Percentiles rank a stretch among this genome's conserved stretches.
Conservation (phyloP, 2,329 filamentous ascomycete genomes). For the Coniella lustricola region DNA sequence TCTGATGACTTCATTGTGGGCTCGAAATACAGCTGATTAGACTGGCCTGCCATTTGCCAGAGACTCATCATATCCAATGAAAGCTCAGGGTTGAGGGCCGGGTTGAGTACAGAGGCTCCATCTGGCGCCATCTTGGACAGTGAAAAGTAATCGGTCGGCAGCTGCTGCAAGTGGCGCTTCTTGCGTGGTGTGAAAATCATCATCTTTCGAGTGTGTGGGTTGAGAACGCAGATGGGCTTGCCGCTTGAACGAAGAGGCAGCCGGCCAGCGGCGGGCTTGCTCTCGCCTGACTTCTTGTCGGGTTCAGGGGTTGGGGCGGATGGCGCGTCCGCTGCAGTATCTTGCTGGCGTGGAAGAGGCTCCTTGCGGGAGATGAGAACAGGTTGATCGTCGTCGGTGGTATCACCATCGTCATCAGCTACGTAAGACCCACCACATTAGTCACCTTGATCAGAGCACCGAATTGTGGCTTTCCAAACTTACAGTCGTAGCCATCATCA, state of each 20-base stretch:
- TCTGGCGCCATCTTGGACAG: conserved; percentile 21
- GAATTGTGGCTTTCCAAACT: conserved; percentile 32
- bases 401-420: conserved; percentile 58
- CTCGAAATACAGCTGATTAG: conserved; percentile 65
- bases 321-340: conserved; percentile 6
- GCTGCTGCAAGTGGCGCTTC: conserved; percentile 27
- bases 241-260: conserved; percentile 38
- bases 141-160: conserved; percentile 42
- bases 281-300: background rate
- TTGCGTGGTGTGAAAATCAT: conserved; percentile 55
- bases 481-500: conserved; percentile 51
- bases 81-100: background rate
- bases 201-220: conserved; percentile 52
- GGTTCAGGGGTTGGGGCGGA: conserved; percentile 41
- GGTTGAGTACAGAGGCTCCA: background rate
- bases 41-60: conserved; percentile 60
- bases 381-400: conserved; percentile 53
- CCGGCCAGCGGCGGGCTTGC: background rate
- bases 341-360: conserved; percentile 2
- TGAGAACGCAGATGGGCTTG: conserved; percentile 53
- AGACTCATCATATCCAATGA: conserved; percentile 41
- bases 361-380: conserved; percentile 41
- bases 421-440: conserved; percentile 28
- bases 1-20: background rate
- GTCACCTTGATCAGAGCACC: conserved; percentile 19